Percentiles rank a stretch among this genome's conserved stretches.
Evolutionary conservation across 352 stramenopile genomes (phyloP).

Genomic region (Pythium periplocum): DNA sequence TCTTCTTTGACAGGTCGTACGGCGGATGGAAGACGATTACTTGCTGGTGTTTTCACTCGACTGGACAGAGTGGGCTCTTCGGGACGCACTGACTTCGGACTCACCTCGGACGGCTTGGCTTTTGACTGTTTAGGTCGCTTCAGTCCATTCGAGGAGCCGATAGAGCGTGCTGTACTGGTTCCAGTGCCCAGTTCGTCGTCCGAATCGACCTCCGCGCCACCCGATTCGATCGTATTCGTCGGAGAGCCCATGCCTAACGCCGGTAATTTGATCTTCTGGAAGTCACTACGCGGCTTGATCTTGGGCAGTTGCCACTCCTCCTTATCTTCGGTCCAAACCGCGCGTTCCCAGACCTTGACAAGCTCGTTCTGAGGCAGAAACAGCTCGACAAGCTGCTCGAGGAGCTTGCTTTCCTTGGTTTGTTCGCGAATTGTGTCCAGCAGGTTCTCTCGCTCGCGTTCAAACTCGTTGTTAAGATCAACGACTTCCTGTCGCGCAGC

Average conservation of each 20-base stretch:
- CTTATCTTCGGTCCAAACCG: conserved; percentile 77
- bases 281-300: conserved; percentile 74
- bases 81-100: too few relatives aligned
- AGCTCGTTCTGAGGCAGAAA: conserved; percentile 83
- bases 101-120: too few relatives aligned
- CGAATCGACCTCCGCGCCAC: conserved; percentile 49
- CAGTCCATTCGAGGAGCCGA: too few relatives aligned
- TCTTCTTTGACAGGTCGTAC: background rate
- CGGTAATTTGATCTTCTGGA: conserved; percentile 74
- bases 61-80: too few relatives aligned
- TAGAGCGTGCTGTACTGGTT: too few relatives aligned
- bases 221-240: conserved; percentile 27
- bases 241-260: conserved; percentile 22
- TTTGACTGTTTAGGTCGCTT: too few relatives aligned
- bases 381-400: conserved; percentile 84
- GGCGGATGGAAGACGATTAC: too few relatives aligned
- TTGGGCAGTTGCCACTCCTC: conserved; percentile 74
- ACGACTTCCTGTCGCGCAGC: conserved; percentile 78
- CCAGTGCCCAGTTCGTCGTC: conserved; percentile 30
- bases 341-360: conserved; percentile 85
- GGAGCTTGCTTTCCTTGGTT: conserved; percentile 82
- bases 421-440: conserved; percentile 88
- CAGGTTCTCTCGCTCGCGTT: conserved; percentile 78
- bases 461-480: conserved; percentile 80
- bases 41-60: background rate